Base-by-base conservation (phyloP, 192 early-diverging fungal species). In the Gaertneriomyces semiglobifer region DNA sequence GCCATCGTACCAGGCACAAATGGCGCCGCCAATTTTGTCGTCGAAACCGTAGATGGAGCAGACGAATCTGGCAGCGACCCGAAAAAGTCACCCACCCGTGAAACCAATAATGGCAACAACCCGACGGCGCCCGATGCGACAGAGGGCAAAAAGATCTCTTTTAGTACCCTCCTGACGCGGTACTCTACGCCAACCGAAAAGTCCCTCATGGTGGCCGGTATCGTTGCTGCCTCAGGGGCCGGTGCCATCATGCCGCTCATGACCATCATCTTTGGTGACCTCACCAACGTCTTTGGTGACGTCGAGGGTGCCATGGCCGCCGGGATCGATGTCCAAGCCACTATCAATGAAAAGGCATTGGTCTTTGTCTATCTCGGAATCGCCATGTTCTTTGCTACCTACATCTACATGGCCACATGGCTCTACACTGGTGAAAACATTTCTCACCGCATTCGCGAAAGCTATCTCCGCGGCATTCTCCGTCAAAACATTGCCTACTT, bases 401-500 rank as follows among this genome's bases (percentile, higher is more conserved):
- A 87, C 73, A 55, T 76, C 55, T 80, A 83, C 66, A 87, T 86
- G 79, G 78, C 82, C 33, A 72, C 71, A 38, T 86, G 70, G 68
- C 75, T 80, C 8, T 60, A 80, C 3, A 73, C 85, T 38, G 72
- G 77, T 38, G 81, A 80, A 80, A 73, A 78, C 42, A 79, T 77
- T 65, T 78, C 86, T 51, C 84, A 88, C 59, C 83, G 93, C 16
- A 84, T 95, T 52, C 81, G 93, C 19, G 78, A 87, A 67, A 60
- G 57, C 39, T 98, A 93, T 66, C 82, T 94, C 40, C 71, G 78
- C 39, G 68, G 89, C 5, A 88, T 95, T 57, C 79, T 98, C 56
- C 83, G 90, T 53, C 93, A 95, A 72, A 88, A 95, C 20, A 86
- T 92, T 45, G 84, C 81, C 14, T 98, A 90, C 87, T 94, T 94